A percentile compares a stretch with the other conserved stretches of the same genome.
These are phyloP conservation scores for Mycena maculata DNA, from an alignment of 768 basidiomycete genomes.

Conservation along the genomic window DNA sequence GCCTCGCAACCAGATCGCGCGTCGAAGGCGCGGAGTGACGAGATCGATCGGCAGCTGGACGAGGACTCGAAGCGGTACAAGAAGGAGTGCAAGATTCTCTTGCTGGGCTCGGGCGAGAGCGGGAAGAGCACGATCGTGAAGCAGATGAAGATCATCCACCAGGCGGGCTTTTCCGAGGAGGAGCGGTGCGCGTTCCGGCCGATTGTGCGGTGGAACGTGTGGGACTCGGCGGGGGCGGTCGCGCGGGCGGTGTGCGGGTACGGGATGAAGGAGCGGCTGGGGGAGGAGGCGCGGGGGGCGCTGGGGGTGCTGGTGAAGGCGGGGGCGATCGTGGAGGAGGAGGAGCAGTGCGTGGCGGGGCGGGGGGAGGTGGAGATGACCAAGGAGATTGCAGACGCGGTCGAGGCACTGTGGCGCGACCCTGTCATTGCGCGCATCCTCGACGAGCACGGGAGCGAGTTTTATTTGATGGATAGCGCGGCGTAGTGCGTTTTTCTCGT, in stretches of 20 bases:
- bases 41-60: constrained; percentile 69
- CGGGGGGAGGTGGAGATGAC: constrained; percentile 66
- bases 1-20: constrained; percentile 23
- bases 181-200: constrained; percentile 72
- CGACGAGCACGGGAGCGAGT: constrained; percentile 61
- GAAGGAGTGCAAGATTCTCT: constrained; percentile 72
- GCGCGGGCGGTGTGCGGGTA: constrained; percentile 76
- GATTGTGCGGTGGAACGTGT: constrained; percentile 72
- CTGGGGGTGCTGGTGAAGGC: constrained; percentile 53
- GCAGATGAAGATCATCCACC: constrained; percentile 82
- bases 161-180: constrained; percentile 67
- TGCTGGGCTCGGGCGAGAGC: constrained; percentile 71
- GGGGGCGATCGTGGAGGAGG: constrained; percentile 38
- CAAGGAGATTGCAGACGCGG: constrained; percentile 66
- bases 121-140: constrained; percentile 79
- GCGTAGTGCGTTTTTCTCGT: constrained; percentile 62
- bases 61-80: constrained; percentile 63
- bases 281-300: constrained; percentile 39
- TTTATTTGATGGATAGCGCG: constrained; percentile 86
- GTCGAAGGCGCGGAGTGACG: constrained; percentile 45
- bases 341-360: constrained; percentile 75
- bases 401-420: constrained; percentile 65
- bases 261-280: constrained; percentile 69
- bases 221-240: constrained; percentile 79
- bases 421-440: constrained; percentile 48